A percentile compares a stretch with the other conserved stretches of the same genome.
Evolutionary conservation across 805 yeast species (phyloP).

Genomic region (Tetrapisispora namnaoensis): DNA sequence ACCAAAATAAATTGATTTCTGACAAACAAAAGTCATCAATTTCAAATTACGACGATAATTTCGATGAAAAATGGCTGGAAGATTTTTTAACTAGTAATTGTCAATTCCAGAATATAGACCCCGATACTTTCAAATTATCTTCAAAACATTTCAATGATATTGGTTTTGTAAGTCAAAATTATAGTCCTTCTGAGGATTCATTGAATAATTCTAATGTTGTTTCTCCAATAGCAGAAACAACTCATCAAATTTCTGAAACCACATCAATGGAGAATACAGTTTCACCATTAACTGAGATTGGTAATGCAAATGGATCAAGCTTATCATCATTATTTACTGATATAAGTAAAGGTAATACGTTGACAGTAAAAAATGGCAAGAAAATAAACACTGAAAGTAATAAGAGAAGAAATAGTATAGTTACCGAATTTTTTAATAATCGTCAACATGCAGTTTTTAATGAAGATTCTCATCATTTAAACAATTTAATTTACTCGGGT

Average conservation of each 20-base stretch:
- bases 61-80: slow-evolving; percentile 44
- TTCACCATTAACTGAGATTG: neutral
- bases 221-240: neutral
- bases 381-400: neutral
- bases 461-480: slow-evolving; percentile 22
- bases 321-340: neutral
- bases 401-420: slow-evolving; percentile 29
- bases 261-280: slow-evolving; percentile 1
- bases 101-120: slow-evolving; percentile 4
- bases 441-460: slow-evolving; percentile 50
- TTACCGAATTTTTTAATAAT: slow-evolving; percentile 50
- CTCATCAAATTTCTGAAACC: neutral
- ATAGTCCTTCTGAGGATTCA: neutral
- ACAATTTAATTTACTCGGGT: slow-evolving; percentile 19
- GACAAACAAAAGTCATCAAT: neutral
- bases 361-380: too few species aligned
- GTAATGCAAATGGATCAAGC: neutral
- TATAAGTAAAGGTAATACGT: neutral
- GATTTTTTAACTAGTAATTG: slow-evolving; percentile 40
- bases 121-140: slow-evolving; percentile 35
- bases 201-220: neutral
- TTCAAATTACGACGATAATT: neutral
- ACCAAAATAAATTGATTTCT: neutral
- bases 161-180: slow-evolving; percentile 35
- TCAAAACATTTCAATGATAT: slow-evolving; percentile 43